These are phyloP conservation scores for Gymnopus androsaceus DNA, from an alignment of 1,284 basidiomycete species.

Conservation along the genomic window DNA sequence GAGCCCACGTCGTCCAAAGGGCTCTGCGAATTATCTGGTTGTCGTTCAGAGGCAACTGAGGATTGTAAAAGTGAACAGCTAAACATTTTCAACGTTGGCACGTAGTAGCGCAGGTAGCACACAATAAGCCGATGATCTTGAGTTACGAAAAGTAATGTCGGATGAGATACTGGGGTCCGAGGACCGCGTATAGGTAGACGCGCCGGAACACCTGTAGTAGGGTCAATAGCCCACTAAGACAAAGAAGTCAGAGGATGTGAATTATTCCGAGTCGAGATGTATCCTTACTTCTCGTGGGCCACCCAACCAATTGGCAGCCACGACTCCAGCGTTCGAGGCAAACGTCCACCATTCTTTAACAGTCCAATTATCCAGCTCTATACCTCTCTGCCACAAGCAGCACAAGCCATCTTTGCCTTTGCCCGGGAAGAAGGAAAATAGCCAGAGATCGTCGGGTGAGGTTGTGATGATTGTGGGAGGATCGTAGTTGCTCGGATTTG, in stretches of 20 bases:
- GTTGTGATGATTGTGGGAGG: conserved; percentile 65
- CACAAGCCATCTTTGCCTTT: conserved; percentile 53
- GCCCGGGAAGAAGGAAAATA: conserved; percentile 77
- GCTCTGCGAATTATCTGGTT: conserved; percentile 29
- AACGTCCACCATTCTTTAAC: conserved; percentile 61
- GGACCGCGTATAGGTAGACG: conserved; percentile 60
- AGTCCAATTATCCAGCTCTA: conserved; percentile 61
- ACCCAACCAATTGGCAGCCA: conserved; percentile 64
- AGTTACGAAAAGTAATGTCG: conserved; percentile 57
- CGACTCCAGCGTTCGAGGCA: conserved; percentile 52
- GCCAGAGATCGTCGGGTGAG: conserved; percentile 57
- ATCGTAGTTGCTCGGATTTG: conserved; percentile 50
- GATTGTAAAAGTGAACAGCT: conserved; percentile 48
- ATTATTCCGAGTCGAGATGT: not conserved
- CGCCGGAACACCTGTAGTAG: conserved; percentile 37
- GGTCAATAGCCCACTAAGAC: conserved; percentile 49
- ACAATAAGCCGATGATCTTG: conserved; percentile 54
- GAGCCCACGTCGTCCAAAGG: conserved; percentile 41
- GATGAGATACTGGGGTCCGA: conserved; percentile 45
- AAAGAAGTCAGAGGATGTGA: conserved; percentile 9
- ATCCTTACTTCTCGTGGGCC: conserved; percentile 57
- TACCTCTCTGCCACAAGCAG: conserved; percentile 65
- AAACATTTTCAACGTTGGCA: conserved; percentile 42
- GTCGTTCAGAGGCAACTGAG: conserved; percentile 35
- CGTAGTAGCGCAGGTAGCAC: conserved; percentile 48